Base-by-base conservation (phyloP, 305 asterid genomes). In the Fraxinus sp. region DNA sequence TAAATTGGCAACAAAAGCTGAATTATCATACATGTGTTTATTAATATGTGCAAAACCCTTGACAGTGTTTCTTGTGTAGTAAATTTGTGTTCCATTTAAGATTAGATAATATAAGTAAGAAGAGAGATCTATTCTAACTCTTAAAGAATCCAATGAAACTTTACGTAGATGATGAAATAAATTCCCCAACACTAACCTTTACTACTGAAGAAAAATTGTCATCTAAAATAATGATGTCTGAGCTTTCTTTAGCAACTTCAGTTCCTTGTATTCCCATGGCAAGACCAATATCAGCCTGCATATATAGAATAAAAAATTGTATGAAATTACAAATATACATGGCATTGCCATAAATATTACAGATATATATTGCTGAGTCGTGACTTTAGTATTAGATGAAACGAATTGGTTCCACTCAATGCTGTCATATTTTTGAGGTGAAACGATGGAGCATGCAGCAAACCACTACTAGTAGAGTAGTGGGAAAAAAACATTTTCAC, bases 211-310 rank as follows among this genome's bases (percentile, higher is more conserved):
- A 97, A 83, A 95, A 95, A 86, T 95, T 92, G 83, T 95, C 98
- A 80, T 93, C 98, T 86, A 95, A 89, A 84, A 95, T 95, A 78
- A 95, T 93, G 89, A 95, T 95, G 90, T 95, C 98, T 0, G 98
- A 95, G 93, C 98, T 95, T 87, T 95, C 98, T 89, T 95, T 95
- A 75, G 98, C 98, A 78, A 95, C 98, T 91, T 95, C 98, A 81
- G 98, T 95, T 88, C 98, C 98, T 92, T 92, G 96, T 82, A 95
- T 95, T 77, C 98, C 98, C 98, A 95, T 95, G 79, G 98, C 86
- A 84, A 95, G 97, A 59, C 98, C 98, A 82, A 95, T 95, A 85
- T 95, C 98, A 49, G 98, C 98, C 98, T 95, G 88, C 77, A 77
- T 24, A 82, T 76, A 24, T 78, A 71, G 49, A 85, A 80, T 16